Base-by-base conservation (phyloP, 2,329 filamentous ascomycete genomes). In the Lithohypha guttulata region DNA sequence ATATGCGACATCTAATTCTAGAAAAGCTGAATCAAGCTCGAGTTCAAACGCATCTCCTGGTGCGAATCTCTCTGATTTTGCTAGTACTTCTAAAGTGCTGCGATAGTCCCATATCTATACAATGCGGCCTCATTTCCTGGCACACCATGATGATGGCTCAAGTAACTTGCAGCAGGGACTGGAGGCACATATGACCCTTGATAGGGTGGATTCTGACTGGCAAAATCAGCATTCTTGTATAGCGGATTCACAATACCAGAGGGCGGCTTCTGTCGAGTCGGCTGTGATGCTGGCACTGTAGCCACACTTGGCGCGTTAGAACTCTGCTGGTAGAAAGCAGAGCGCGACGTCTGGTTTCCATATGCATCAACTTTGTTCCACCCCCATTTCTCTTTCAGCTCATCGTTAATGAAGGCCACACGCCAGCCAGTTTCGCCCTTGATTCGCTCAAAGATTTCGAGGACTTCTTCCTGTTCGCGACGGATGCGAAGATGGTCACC, bases 161-260 rank as follows among this genome's bases (percentile, higher is more conserved):
- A 34, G 50, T 44, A 28, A 43, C 41, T 39, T 14, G 47, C 26
- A 9, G 44, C 54, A n/a, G n/a, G n/a, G n/a, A n/a, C n/a, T 1
- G 83, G 81, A 23, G 82, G 79, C 46, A 85, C 78, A 52, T 89
- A 93, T 60, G 79, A 79, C 35, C 78, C 77, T 54, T 84, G 79
- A 54, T 91, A 93, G 1, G 85, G 84, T 59, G 87, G 83, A 47
- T 84, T 79, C 3, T 82, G 79, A 50, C 80, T 67, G 17, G 70
- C 79, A 56, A 91, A 91, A 54, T 91, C 82, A 1, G 82, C 83
- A 17, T 69, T 69, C 17, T 73, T 75, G 49, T 79, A 70, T 26
- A 89, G 60, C 1, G 84, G 84, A 52, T 89, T 89, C 4, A 79
- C 61, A 27, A 77, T 73, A 5, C 70, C 72, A 2, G 58, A 40